These are phyloP conservation scores for Pyrenochaeta sp. DNA, from an alignment of 2,329 filamentous ascomycete genomes.

Conservation along the genomic window DNA sequence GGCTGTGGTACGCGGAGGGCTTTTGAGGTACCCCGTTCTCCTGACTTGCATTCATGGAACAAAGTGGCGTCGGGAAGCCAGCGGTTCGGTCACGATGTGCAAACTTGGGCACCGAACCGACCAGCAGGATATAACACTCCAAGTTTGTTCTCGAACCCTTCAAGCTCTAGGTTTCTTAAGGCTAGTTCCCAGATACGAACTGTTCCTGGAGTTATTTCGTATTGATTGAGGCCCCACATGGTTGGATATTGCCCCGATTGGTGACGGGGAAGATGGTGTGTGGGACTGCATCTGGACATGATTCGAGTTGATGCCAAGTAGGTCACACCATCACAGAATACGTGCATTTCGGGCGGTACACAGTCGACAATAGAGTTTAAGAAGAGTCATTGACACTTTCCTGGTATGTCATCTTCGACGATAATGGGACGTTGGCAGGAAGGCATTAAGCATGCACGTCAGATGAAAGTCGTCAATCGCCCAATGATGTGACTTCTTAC, in stretches of 20 bases:
- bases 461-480: too few relatives aligned
- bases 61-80: not conserved
- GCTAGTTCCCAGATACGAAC: conserved; percentile 4
- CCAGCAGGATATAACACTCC: conserved; percentile 6
- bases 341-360: not conserved
- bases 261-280: not conserved
- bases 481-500: too few relatives aligned
- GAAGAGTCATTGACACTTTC: not conserved
- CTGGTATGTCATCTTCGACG: not conserved
- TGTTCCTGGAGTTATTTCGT: conserved; percentile 12
- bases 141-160: conserved; percentile 5
- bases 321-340: conserved; percentile 9
- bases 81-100: not conserved
- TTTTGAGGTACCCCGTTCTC: conserved; percentile 3
- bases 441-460: too few relatives aligned
- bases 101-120: not conserved
- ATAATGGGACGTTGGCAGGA: not conserved
- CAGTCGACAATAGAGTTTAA: not conserved
- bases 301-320: conserved; percentile 4
- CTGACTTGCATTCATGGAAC: not conserved
- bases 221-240: conserved; percentile 22
- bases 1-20: conserved; percentile 4
- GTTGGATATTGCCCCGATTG: conserved; percentile 10
- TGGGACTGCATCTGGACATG: not conserved
- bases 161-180: not conserved